Base-by-base conservation (phyloP, 345 rosid genomes). In the Durio zibethinus region DNA sequence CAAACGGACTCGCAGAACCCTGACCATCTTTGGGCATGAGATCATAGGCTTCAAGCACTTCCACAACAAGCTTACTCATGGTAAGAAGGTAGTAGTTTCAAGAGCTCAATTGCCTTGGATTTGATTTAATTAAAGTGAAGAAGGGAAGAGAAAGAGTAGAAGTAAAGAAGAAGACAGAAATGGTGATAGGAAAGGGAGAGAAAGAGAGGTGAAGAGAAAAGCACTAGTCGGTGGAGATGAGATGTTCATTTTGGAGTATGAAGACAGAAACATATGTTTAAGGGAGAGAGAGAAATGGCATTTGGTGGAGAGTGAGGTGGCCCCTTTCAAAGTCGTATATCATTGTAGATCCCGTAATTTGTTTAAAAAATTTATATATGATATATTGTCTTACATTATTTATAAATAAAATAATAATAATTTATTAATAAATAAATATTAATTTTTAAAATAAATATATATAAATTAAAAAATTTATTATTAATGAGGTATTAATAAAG, bases 21-120 rank as follows among this genome's bases (percentile, higher is more conserved):
- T 92, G 92, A 0, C 97, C 94, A 65, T 93, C 96, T 84, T 89
- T 93, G 1, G 96, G 93, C 89, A 84, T 90, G 25, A 95, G 91
- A 77, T 89, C 94, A 50, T 85, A 82, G n/a, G 98, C 98, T 72
- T 87, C 92, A 16, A 84, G 82, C 35, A 95, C 90, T 86, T 92
- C 93, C 3, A 93, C 97, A 0, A 92, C 90, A 27, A 95, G 87
- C 78, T 86, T 89, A 36, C 84, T 82, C 98, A 93, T 95, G 87
- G 80, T 10, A 21, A 21, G 10, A 65, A 65, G 9, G n/a, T 4
- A 43, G 48, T n/a, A 16, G 11, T 6, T n/a, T 9, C 6, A 10
- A 50, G 42, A 42, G 33, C 57, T 64, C 12, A 57, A 61, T 64
- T 36, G 1, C 71, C 50, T 45, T 25, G 56, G 16, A 9, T 42